phyloP scores from a whole-genome alignment of 768 basidiomycete genomes.

The Porphyrellus cyaneotinctus region DNA sequence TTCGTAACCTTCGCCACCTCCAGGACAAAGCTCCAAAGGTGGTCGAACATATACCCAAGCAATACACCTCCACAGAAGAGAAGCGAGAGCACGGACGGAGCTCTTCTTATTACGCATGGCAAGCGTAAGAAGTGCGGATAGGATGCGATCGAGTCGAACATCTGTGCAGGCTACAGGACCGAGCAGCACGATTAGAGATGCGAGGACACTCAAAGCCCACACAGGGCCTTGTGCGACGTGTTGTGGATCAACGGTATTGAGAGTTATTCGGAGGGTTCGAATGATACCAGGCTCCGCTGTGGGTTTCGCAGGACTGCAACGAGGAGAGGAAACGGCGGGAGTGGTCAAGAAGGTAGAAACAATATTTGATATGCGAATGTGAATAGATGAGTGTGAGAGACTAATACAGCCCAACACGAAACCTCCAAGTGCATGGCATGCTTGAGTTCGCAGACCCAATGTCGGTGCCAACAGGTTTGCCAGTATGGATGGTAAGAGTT shows the following conservation, averaged over 20 bases:
- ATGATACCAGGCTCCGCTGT: conserved; percentile 49
- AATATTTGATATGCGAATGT: conserved; percentile 49
- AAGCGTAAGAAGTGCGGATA: conserved; percentile 49
- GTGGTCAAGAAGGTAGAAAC: conserved; percentile 49
- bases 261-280: conserved; percentile 62
- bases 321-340: conserved; percentile 32
- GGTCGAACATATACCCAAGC: conserved; percentile 66
- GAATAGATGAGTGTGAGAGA: conserved; percentile 45
- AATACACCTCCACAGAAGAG: conserved; percentile 61
- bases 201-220: conserved; percentile 69
- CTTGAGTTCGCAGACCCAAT: conserved; percentile 61
- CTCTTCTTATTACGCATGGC: conserved; percentile 62
- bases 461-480: conserved; percentile 61
- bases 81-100: conserved; percentile 56
- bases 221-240: conserved; percentile 73
- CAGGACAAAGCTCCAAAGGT: conserved; percentile 25
- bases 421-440: conserved; percentile 72
- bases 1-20: conserved; percentile 23
- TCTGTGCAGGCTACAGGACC: conserved; percentile 51
- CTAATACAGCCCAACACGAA: conserved; percentile 52
- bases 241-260: conserved; percentile 49
- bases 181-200: conserved; percentile 61
- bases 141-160: conserved; percentile 38
- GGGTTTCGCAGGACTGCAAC: conserved; percentile 34
- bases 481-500: conserved; percentile 59